Evolutionary conservation across 352 stramenopile genomes (phyloP), one percentile per base, ranked within the genome.

Genomic region (Globisporangium splendens): DNA sequence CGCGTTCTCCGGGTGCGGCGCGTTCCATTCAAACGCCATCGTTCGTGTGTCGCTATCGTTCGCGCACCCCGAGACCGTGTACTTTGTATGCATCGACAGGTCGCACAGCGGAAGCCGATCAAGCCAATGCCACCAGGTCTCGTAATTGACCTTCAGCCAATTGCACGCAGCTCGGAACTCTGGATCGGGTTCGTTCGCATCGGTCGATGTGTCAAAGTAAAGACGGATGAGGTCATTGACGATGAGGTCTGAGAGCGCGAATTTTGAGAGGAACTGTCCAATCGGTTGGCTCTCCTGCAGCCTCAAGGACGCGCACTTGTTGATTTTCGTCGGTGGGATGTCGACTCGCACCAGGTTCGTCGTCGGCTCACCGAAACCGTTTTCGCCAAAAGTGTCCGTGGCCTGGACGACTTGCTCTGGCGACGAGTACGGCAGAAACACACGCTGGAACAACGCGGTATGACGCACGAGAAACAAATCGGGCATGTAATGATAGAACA

Each of bases 401-500:
- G 61, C 65, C 0, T 68, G n/a, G 5, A 68, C 70, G 0, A 87
- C 63, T 1, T 59, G 59, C 18, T 69, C 75, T 0, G 77, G 68
- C 0, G 65, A 42, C 0, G 68, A 51, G 0, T 54, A 63, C 8
- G 79, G 79, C 31, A 86, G 50, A 14, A 70, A 72, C 8, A 89
- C 64, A 2, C 76, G 72, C 18, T 77, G 42, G 21, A 87, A 84
- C 10, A 66, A 20, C 0, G 62, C 61, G 0, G 74, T 46, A 49
- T 89, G 31, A 1, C 43, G 49, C 12, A 77, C 50, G 3, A 79
- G 68, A 50, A 87, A 83, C 8, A 72, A 20, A 35, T 85, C 76
- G 3, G 79, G 79, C 59, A 84, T 54, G 33, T 65, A 86, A 46
- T 86, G 67, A 42, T 81, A 84, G 58, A 89, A 89, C 1, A 83